phyloP scores from a whole-genome alignment of 495 filamentous ascomycete species.

The Aspergillus leporis region DNA sequence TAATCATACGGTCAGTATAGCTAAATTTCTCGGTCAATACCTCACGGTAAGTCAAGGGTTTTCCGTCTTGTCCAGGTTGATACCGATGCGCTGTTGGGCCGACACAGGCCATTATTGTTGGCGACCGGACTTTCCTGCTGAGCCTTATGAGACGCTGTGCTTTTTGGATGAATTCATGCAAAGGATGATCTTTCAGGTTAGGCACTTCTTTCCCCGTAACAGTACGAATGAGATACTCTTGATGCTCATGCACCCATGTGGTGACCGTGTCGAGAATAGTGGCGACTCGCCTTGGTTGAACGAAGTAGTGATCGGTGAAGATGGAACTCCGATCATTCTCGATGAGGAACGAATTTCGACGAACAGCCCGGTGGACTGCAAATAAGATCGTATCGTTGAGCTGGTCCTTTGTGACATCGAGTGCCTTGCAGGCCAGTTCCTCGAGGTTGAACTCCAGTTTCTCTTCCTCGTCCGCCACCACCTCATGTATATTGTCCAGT shows the following conservation, averaged over 20 bases:
- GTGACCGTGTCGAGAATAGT: slow-evolving; percentile 47
- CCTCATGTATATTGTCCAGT: slow-evolving; percentile 50
- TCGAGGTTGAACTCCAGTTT: slow-evolving; percentile 58
- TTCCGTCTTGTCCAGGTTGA: slow-evolving; percentile 32
- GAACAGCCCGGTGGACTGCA: slow-evolving; percentile 65
- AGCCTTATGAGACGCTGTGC: slow-evolving; percentile 63
- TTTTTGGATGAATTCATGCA: slow-evolving; percentile 63
- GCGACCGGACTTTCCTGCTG: slow-evolving; percentile 64
- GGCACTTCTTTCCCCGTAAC: slow-evolving; percentile 21
- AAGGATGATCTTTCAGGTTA: slow-evolving; percentile 32
- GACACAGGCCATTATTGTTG: slow-evolving; percentile 56
- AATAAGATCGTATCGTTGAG: slow-evolving; percentile 58
- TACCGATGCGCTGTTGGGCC: slow-evolving; percentile 47
- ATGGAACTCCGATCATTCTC: slow-evolving; percentile 51
- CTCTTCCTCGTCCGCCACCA: slow-evolving; percentile 48
- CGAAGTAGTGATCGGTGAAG: slow-evolving; percentile 43
- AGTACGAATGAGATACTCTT: slow-evolving; percentile 42
- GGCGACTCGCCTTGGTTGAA: slow-evolving; percentile 51
- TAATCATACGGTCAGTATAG: slow-evolving; percentile 54
- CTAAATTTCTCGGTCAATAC: slow-evolving; percentile 38
- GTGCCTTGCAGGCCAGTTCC: slow-evolving; percentile 57
- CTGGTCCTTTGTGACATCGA: slow-evolving; percentile 44
- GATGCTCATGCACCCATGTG: slow-evolving; percentile 59
- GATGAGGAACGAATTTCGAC: slow-evolving; percentile 36
- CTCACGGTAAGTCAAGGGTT: slow-evolving; percentile 41